A percentile compares a stretch with the other conserved stretches of the same genome.
Evolutionary conservation across 179 eudicot genomes (phyloP).

Genomic region (Silene coronaria): DNA sequence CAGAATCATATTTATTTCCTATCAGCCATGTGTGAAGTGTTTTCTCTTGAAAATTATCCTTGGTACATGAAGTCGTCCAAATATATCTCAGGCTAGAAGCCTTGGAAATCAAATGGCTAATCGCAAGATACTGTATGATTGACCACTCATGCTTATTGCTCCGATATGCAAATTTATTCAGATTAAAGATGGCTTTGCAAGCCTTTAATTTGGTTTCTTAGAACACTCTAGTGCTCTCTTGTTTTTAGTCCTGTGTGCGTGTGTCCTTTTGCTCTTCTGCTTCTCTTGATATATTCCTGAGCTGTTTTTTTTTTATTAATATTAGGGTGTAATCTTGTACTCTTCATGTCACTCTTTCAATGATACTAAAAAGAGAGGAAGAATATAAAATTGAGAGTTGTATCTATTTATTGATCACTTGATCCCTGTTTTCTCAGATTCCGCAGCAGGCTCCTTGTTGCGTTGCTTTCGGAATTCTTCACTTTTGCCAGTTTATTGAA

Average conservation of each 20-base stretch:
- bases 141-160: too few species aligned
- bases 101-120: too few species aligned
- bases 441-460: constrained; percentile 15
- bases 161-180: too few species aligned
- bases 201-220: background rate
- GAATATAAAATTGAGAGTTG: constrained; percentile 5
- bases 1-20: too few species aligned
- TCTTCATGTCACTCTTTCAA: background rate
- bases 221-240: background rate
- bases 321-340: background rate
- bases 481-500: constrained; percentile 16
- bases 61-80: too few species aligned
- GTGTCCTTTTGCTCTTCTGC: background rate
- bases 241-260: background rate
- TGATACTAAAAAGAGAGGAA: background rate
- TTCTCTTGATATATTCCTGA: background rate
- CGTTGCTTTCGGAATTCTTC: constrained; percentile 7
- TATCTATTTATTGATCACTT: background rate
- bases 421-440: constrained; percentile 26
- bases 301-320: too few species aligned
- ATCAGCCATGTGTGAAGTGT: too few species aligned
- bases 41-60: too few species aligned
- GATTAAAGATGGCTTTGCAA: too few species aligned
- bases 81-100: too few species aligned
- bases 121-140: too few species aligned